phyloP scores from a whole-genome alignment of 768 basidiomycete genomes.

The Naganishia vaughanmartiniae region DNA sequence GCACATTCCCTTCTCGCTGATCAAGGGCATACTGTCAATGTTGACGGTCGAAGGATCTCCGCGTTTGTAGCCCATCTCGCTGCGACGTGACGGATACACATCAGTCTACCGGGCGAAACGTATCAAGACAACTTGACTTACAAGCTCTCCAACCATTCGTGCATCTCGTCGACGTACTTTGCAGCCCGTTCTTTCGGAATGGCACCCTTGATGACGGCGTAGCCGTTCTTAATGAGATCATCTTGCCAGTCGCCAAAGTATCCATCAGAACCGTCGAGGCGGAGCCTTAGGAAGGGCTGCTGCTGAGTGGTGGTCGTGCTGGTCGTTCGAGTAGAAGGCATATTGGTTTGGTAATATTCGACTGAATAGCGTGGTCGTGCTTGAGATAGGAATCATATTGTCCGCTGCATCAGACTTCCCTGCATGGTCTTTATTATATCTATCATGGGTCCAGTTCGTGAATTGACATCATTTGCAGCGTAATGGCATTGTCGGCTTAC shows the following conservation, averaged over 20 bases:
- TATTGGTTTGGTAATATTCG: not conserved
- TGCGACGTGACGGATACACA: not conserved
- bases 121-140: not conserved
- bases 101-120: not conserved
- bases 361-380: too few relatives aligned
- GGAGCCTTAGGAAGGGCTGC: slow-evolving; percentile 13
- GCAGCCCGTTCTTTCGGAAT: slow-evolving; percentile 2
- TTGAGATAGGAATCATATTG: too few relatives aligned
- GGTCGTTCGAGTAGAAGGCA: not conserved
- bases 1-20: slow-evolving; percentile 23
- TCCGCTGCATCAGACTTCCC: too few relatives aligned
- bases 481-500: too few relatives aligned
- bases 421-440: too few relatives aligned
- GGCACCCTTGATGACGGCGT: slow-evolving; percentile 13
- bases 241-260: slow-evolving; percentile 20
- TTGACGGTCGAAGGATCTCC: slow-evolving; percentile 12
- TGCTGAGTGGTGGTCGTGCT: not conserved
- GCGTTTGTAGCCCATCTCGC: slow-evolving; percentile 19
- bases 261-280: slow-evolving; percentile 5
- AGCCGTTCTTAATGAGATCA: slow-evolving; percentile 14
- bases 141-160: slow-evolving; percentile 21
- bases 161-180: slow-evolving; percentile 7
- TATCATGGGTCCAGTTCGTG: too few relatives aligned
- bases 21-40: slow-evolving; percentile 20
- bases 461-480: too few relatives aligned